A percentile compares a stretch with the other conserved stretches of the same genome.
phyloP scores from a whole-genome alignment of 345 rosid genomes.

The Syzygium aqueum region DNA sequence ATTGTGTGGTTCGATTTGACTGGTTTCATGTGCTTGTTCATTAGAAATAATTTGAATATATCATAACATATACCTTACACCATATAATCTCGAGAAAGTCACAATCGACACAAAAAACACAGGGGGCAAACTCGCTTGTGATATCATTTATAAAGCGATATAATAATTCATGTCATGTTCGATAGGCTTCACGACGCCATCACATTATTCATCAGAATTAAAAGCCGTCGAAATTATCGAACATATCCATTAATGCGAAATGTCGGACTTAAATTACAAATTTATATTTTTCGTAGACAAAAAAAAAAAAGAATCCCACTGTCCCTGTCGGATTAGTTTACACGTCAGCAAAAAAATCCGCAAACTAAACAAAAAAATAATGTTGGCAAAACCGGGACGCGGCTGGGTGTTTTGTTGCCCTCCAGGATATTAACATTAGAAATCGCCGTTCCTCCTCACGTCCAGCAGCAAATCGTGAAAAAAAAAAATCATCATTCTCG shows the following conservation, averaged over 20 bases:
- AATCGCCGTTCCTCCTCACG: neutral
- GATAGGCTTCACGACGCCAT: neutral
- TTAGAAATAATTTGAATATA: too few species aligned
- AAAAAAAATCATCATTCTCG: neutral
- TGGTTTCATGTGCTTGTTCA: too few species aligned
- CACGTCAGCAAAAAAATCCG: slow-evolving; percentile 12
- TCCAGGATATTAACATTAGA: neutral
- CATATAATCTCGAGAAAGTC: neutral
- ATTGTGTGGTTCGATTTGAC: too few species aligned
- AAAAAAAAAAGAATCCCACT: neutral
- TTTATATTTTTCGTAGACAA: neutral
- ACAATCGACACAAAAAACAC: neutral
- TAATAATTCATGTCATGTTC: neutral
- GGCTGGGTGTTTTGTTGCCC: neutral
- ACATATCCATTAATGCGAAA: neutral
- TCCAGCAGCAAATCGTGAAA: neutral
- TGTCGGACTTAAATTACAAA: neutral
- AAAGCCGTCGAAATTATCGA: neutral
- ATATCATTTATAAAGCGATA: neutral
- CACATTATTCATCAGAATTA: neutral
- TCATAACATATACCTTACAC: neutral
- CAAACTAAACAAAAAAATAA: neutral
- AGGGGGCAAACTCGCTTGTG: neutral
- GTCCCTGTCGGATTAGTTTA: neutral
- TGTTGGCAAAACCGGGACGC: neutral